Percentiles rank a stretch among this genome's conserved stretches.
phyloP scores from a whole-genome alignment of 2,329 filamentous ascomycete species.

The Colletotrichum siamense region DNA sequence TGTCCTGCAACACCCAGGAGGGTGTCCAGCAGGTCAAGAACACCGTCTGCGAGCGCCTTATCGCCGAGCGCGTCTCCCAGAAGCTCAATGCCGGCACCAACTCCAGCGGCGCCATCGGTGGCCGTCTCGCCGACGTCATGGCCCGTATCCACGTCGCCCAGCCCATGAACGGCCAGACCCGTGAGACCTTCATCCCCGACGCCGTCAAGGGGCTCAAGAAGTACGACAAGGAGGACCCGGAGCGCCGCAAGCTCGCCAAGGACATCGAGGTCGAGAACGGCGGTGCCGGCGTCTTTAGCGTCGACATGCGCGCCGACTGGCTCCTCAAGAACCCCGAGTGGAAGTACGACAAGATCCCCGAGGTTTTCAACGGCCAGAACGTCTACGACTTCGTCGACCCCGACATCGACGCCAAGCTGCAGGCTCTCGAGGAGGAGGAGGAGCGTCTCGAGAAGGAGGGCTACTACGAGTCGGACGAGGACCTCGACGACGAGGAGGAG shows the following conservation, averaged over 20 bases:
- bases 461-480: slow-evolving; percentile 86
- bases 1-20: slow-evolving; percentile 94
- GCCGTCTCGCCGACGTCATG: slow-evolving; percentile 87
- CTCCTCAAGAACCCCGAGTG: slow-evolving; percentile 86
- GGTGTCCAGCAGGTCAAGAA: slow-evolving; percentile 96
- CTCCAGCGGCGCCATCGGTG: slow-evolving; percentile 76
- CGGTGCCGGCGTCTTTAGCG: slow-evolving; percentile 93
- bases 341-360: slow-evolving; percentile 96
- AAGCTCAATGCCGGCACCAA: slow-evolving; percentile 93
- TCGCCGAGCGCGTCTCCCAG: slow-evolving; percentile 91
- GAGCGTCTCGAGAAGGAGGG: slow-evolving; percentile 90
- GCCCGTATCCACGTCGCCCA: slow-evolving; percentile 96
- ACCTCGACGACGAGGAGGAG: slow-evolving; percentile 87
- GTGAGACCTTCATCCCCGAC: slow-evolving; percentile 89
- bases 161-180: slow-evolving; percentile 79
- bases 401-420: slow-evolving; percentile 92
- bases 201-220: slow-evolving; percentile 81
- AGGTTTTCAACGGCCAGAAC: slow-evolving; percentile 94
- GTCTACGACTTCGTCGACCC: slow-evolving; percentile 97
- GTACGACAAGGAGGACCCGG: slow-evolving; percentile 90
- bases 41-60: slow-evolving; percentile 87
- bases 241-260: slow-evolving; percentile 78
- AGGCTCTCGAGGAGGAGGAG: slow-evolving; percentile 92
- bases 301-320: slow-evolving; percentile 90
- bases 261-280: slow-evolving; percentile 93